Percentiles rank a stretch among this genome's conserved stretches.
Conservation (phyloP, 1,284 basidiomycete species). For the Sanghuangporus weigelae region DNA sequence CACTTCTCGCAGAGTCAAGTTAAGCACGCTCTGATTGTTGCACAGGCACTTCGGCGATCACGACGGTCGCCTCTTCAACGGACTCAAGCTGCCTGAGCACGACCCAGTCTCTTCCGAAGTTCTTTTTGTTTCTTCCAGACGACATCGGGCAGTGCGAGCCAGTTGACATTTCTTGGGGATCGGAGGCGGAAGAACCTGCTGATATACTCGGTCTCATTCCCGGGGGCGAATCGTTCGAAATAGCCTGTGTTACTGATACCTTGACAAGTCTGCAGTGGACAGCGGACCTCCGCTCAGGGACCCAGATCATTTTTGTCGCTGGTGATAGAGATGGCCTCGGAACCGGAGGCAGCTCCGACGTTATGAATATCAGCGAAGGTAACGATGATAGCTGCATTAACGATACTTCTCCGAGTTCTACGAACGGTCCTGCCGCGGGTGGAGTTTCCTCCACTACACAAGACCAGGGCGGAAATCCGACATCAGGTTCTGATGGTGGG, state of each 20-base stretch:
- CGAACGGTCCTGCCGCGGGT: slow-evolving; percentile 9
- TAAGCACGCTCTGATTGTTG: neutral
- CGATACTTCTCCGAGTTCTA: slow-evolving; percentile 17
- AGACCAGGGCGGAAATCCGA: neutral
- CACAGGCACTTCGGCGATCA: slow-evolving; percentile 17
- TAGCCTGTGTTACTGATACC: slow-evolving; percentile 10
- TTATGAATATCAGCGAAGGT: slow-evolving; percentile 10
- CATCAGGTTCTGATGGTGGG: neutral
- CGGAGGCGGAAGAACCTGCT: slow-evolving; percentile 10
- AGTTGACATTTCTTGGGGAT: slow-evolving; percentile 11
- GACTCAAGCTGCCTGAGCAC: slow-evolving; percentile 17
- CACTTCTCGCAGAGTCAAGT: neutral
- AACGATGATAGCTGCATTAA: slow-evolving; percentile 13
- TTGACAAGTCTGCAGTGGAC: slow-evolving; percentile 9
- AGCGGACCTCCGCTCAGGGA: slow-evolving; percentile 11
- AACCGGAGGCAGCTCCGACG: slow-evolving; percentile 17
- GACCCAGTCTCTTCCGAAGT: slow-evolving; percentile 6
- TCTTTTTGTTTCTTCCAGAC: slow-evolving; percentile 15
- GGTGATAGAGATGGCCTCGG: slow-evolving; percentile 18
- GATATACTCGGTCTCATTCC: slow-evolving; percentile 17
- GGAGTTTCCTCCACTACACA: slow-evolving; percentile 4
- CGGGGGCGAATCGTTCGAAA: slow-evolving; percentile 17
- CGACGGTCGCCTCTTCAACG: slow-evolving; percentile 15
- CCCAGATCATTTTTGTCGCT: slow-evolving; percentile 15
- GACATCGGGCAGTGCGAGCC: slow-evolving; percentile 15